A percentile compares a stretch with the other conserved stretches of the same genome.
These are phyloP conservation scores for Tilletiopsis washingtonensis DNA, from an alignment of 1,284 basidiomycete genomes.

Conservation along the genomic window DNA sequence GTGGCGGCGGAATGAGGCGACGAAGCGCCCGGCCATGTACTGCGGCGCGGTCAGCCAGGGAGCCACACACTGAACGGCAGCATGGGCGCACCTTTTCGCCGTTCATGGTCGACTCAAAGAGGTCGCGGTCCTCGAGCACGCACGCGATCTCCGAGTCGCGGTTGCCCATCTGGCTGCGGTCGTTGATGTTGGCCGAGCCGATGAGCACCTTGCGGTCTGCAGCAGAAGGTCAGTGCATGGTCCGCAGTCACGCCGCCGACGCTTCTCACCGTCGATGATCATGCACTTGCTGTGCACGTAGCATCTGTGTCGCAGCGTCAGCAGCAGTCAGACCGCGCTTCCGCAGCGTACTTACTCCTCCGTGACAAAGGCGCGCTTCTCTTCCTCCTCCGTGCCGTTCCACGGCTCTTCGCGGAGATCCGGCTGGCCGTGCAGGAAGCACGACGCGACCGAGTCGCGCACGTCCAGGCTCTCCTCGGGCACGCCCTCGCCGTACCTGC, in stretches of 20 bases:
- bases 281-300: conserved; percentile 15
- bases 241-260: no score
- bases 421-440: conserved; percentile 9
- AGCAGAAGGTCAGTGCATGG: neutral
- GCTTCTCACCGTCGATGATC: conserved; percentile 13
- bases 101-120: conserved; percentile 69
- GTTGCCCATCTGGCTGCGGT: conserved; percentile 52
- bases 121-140: conserved; percentile 76
- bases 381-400: conserved; percentile 72
- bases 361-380: conserved; percentile 61
- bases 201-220: conserved; percentile 53
- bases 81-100: conserved; percentile 66
- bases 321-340: no score
- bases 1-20: conserved; percentile 65
- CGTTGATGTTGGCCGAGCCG: conserved; percentile 65
- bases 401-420: conserved; percentile 60
- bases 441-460: conserved; percentile 57
- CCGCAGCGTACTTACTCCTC: no score
- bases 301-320: no score
- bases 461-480: conserved; percentile 48
- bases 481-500: conserved; percentile 4
- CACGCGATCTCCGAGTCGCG: conserved; percentile 88
- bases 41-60: conserved; percentile 47
- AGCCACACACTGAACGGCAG: conserved; percentile 66
- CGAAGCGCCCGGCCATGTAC: conserved; percentile 64